Base-by-base conservation (phyloP, 306 rosid genomes). In the Luffa acutangula region DNA sequence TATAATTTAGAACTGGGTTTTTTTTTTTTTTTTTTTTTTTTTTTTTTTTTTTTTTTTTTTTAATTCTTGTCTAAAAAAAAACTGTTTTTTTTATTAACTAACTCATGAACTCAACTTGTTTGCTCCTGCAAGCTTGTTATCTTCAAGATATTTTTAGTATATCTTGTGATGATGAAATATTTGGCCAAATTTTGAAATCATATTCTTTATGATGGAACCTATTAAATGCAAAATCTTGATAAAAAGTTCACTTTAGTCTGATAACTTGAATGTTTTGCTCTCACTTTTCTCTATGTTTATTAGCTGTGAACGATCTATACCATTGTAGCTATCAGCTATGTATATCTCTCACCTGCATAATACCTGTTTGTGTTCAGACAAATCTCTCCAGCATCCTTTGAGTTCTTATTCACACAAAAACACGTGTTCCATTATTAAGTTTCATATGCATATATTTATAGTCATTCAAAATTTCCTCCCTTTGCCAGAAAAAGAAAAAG, bases 311-410 rank as follows among this genome's bases (percentile, higher is more conserved):
- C 33, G 9, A 69, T 42, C 49, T 69, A 10, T 69, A 42, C 18
- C 7, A 5, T 69, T 9, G 49, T 43, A 18, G 53, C 54, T 10
- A 20, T 20, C 20, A 18, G 53, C 54, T 10, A 20, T 20, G 54
- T 43, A 11, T 66, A 11, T 42, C 43, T 43, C 75, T 69, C 75
- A 69, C 53, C 52, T 42, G 49, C 76, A 62, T 34, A 33, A 62
- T 25, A 62, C 11, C 3, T 63, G 42, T 7, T 20, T 80, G 20
- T 54, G 54, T 88, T 82, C 54, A 59, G 66, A 59, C 66, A n/a
- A 59, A 21, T 59, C 37, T 59, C 34, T 59, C 39, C 37, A 59
- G 6, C 39, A 59, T 20, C 66, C 66, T 59, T 59, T 5, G 9
- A 59, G 66, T 59, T 21, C 34, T 59, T 59, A 58, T 58, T 2